These are phyloP conservation scores for Fusarium sp. DNA, from an alignment of 2,329 filamentous ascomycete genomes.

Conservation along the genomic window DNA sequence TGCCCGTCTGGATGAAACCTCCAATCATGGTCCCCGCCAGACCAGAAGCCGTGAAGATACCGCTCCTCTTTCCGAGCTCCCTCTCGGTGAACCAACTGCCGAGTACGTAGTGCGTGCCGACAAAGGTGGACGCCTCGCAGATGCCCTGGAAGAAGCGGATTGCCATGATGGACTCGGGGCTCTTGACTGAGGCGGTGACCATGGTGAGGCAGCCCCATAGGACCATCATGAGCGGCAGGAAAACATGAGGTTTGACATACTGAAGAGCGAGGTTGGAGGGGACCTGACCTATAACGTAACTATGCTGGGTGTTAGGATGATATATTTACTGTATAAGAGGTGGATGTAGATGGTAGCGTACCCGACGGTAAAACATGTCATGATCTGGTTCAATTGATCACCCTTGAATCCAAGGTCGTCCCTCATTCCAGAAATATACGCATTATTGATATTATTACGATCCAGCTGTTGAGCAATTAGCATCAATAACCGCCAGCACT, in stretches of 20 bases:
- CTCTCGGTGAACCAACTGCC: slow-evolving; percentile 70
- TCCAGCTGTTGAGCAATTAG: slow-evolving; percentile 49
- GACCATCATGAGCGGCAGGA: slow-evolving; percentile 74
- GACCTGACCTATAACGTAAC: slow-evolving; percentile 68
- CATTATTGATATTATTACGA: slow-evolving; percentile 56
- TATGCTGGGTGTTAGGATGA: not conserved
- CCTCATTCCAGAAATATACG: slow-evolving; percentile 61
- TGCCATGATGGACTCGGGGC: slow-evolving; percentile 54
- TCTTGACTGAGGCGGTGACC: slow-evolving; percentile 59
- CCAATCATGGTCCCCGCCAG: slow-evolving; percentile 65
- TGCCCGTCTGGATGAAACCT: slow-evolving; percentile 73
- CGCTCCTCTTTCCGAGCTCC: slow-evolving; percentile 73
- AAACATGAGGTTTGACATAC: slow-evolving; percentile 72
- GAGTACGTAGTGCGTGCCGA: slow-evolving; percentile 59
- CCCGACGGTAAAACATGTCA: slow-evolving; percentile 56
- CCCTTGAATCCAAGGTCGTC: slow-evolving; percentile 62
- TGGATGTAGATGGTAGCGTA: slow-evolving; percentile 35
- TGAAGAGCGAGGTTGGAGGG: slow-evolving; percentile 73
- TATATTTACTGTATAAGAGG: no score
- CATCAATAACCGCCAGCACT: not conserved
- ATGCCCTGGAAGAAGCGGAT: slow-evolving; percentile 58
- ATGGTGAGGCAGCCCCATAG: slow-evolving; percentile 75
- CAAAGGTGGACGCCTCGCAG: slow-evolving; percentile 57
- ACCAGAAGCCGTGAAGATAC: slow-evolving; percentile 72
- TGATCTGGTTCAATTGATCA: slow-evolving; percentile 57